Conservation (phyloP, 2,329 filamentous ascomycete species). For the Monilinia laxa region DNA sequence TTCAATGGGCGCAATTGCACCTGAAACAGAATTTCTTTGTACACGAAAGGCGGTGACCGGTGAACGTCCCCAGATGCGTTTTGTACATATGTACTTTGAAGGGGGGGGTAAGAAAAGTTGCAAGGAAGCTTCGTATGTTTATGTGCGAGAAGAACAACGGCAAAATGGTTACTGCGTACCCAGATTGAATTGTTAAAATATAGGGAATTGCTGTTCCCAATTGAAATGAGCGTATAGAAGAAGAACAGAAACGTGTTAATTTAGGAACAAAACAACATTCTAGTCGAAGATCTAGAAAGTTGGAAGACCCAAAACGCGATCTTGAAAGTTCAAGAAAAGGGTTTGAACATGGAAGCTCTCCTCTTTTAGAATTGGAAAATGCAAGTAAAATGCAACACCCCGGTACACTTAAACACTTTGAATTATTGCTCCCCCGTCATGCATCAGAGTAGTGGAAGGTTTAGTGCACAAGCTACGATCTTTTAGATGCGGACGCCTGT, state of each 20-base stretch:
- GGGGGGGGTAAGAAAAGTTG: constrained; percentile 7
- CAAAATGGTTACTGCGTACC: background rate
- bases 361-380: constrained; percentile 15
- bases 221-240: constrained; percentile 22
- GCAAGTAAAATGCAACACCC: constrained; percentile 24
- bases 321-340: background rate
- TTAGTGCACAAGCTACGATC: constrained; percentile 34
- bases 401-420: constrained; percentile 27
- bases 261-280: constrained; percentile 11
- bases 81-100: constrained; percentile 5
- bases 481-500: constrained; percentile 28
- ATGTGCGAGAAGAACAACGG: constrained; percentile 17
- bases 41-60: constrained; percentile 31
- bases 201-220: constrained; percentile 19
- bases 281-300: background rate
- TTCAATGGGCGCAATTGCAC: constrained; percentile 32
- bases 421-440: constrained; percentile 30
- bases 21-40: constrained; percentile 30
- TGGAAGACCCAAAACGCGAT: constrained; percentile 14
- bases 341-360: constrained; percentile 1
- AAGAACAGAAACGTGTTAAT: constrained; percentile 6
- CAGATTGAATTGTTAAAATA: constrained; percentile 17
- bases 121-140: constrained; percentile 18
- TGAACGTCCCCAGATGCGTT: constrained; percentile 7
- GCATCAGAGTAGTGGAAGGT: constrained; percentile 25